Base-by-base conservation (phyloP, 2,329 filamentous ascomycete species). In the Talaromyces funiculosus region DNA sequence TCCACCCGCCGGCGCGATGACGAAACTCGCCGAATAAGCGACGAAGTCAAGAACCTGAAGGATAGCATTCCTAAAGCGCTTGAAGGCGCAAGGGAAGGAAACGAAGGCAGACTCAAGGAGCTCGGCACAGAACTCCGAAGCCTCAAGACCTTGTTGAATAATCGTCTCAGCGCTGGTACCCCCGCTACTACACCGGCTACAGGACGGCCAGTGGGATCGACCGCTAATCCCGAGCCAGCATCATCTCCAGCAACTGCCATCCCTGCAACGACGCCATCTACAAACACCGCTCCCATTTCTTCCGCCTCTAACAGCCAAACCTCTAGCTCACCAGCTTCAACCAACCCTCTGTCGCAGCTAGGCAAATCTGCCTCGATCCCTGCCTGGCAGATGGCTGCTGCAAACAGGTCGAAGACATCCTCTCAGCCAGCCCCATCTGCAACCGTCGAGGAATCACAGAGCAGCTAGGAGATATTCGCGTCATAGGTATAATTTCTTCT, bases 51-150 rank as follows among this genome's bases (percentile, higher is more conserved):
- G 66, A 84, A 84, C 12, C 80, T 99, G 61, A 89, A 93, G 73
- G 90, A 92, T 65, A 81, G 90, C 56, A 91, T 99, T 59, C 94
- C 95, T 7, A 90, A 90, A 74, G 92, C 92, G 2, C 84, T 99
- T 68, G 87, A 94, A 64, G 89, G 88, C 57, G 91, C 97, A 71
- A 93, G 93, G 76, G 90, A 93, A 63, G 82, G 86, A 58, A 90
- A 90, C 26, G 92, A 97, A 71, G 84, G 81, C 65, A 84, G 92
- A 53, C 79, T 99, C 61, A 89, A 87, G 74, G 94, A 97, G 68
- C 84, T 99, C 66, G 90, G 90, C 66, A 84, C 82, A 6, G 94
- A 99, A 76, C 81, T 99, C 68, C 91, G 90, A 80, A 97, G 92
- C 72, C 79, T 99, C 68, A 97, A 97, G 82, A 90, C 90, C 2